Conservation (phyloP, 495 filamentous ascomycete species). For the Cercophora scortea region DNA sequence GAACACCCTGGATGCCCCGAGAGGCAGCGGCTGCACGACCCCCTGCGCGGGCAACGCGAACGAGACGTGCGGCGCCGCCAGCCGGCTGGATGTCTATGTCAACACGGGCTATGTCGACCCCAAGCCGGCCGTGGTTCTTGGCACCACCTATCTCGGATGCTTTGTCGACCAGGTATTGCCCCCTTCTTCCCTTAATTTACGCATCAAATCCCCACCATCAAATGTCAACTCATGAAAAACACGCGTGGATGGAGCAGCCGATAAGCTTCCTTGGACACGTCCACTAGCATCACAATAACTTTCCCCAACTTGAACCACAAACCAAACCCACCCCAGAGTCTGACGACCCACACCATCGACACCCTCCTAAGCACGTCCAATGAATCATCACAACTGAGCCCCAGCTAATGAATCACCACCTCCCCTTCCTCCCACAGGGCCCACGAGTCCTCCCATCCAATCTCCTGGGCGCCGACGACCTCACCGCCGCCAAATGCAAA, state of each 20-base stretch:
- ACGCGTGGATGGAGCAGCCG: too few relatives aligned
- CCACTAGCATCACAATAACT: too few relatives aligned
- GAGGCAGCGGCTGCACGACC: not conserved
- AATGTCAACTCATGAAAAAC: too few relatives aligned
- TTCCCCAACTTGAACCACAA: too few relatives aligned
- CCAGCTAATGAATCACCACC: too few relatives aligned
- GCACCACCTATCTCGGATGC: slow-evolving; percentile 9
- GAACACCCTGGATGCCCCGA: slow-evolving; percentile 1
- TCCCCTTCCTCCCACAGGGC: not conserved
- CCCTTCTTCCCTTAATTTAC: too few relatives aligned
- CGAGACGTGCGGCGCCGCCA: slow-evolving; percentile 7
- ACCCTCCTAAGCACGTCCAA: too few relatives aligned
- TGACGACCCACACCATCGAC: too few relatives aligned
- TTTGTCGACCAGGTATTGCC: slow-evolving; percentile 3
- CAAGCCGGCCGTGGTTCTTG: not conserved
- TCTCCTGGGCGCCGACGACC: not conserved
- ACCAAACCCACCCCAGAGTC: too few relatives aligned
- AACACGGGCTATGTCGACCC: slow-evolving; percentile 7
- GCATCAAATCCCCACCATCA: too few relatives aligned
- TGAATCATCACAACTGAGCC: too few relatives aligned
- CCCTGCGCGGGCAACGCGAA: slow-evolving; percentile 4
- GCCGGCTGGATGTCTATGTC: slow-evolving; percentile 12
- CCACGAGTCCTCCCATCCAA: not conserved
- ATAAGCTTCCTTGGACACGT: too few relatives aligned
- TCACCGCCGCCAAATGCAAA: not conserved